phyloP scores from a whole-genome alignment of 2,329 filamentous ascomycete species.

The Fusarium tricinctum region DNA sequence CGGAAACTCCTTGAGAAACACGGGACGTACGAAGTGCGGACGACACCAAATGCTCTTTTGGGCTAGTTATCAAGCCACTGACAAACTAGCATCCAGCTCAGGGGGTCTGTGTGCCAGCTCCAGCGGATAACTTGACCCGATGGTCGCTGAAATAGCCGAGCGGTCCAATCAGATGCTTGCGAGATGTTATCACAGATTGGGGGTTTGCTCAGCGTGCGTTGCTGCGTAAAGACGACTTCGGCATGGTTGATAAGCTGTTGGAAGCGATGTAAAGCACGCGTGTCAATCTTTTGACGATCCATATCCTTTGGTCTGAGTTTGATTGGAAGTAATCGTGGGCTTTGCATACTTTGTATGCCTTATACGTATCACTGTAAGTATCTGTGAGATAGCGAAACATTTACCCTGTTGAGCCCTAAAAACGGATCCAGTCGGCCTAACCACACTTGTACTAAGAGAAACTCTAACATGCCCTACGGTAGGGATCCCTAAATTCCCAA shows the following conservation, averaged over 20 bases:
- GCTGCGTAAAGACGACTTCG: background rate
- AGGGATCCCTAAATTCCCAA: background rate
- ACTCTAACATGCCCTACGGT: background rate
- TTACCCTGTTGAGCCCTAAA: background rate
- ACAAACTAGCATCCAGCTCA: background rate
- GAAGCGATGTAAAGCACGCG: background rate
- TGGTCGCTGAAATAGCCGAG: slow-evolving; percentile 33
- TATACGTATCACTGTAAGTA: no score
- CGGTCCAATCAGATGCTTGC: slow-evolving; percentile 18
- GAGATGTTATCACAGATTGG: background rate
- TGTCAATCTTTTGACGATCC: no score
- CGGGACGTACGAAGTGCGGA: background rate
- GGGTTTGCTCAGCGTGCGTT: background rate
- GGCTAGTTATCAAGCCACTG: background rate
- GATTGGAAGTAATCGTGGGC: no score
- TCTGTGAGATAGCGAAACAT: background rate
- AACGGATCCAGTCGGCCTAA: background rate
- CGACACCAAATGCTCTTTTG: background rate
- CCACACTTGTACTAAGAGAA: background rate
- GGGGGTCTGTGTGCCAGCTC: slow-evolving; percentile 15
- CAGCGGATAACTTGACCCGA: slow-evolving; percentile 3
- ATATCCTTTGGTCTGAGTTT: no score
- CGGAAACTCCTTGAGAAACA: slow-evolving; percentile 3
- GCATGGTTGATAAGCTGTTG: background rate
- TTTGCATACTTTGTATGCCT: no score